phyloP scores from a whole-genome alignment of 1,284 basidiomycete genomes.

The Lignosus rhinocerotis region DNA sequence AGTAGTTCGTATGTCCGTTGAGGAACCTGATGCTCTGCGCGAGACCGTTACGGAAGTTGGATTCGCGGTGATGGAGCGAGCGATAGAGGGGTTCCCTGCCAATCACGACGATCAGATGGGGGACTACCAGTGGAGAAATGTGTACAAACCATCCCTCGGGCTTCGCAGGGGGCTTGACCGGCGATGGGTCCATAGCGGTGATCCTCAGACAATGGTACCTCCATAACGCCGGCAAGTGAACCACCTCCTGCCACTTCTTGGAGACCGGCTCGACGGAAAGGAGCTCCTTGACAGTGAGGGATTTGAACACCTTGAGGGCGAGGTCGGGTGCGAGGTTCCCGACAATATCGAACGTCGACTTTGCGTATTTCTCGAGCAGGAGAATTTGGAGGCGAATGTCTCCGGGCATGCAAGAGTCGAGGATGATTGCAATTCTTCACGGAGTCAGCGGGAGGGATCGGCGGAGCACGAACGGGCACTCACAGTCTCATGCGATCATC shows the following conservation, averaged over 20 bases:
- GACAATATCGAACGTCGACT: slow-evolving; percentile 80
- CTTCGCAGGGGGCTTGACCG: slow-evolving; percentile 56
- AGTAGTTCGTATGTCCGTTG: slow-evolving; percentile 85
- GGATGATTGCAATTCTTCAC: slow-evolving; percentile 39
- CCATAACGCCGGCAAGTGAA: slow-evolving; percentile 78
- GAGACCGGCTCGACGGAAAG: slow-evolving; percentile 65
- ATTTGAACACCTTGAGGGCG: slow-evolving; percentile 64
- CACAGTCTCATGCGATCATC: slow-evolving; percentile 73
- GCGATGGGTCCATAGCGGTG: slow-evolving; percentile 74
- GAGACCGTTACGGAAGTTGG: slow-evolving; percentile 77
- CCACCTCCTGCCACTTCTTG: slow-evolving; percentile 70
- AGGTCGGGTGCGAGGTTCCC: slow-evolving; percentile 71
- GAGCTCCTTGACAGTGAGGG: slow-evolving; percentile 66
- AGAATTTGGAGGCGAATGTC: slow-evolving; percentile 78
- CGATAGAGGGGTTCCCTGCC: slow-evolving; percentile 76
- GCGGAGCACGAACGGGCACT: slow-evolving; percentile 33
- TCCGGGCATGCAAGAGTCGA: slow-evolving; percentile 72
- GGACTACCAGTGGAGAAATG: background rate
- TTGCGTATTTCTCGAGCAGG: slow-evolving; percentile 79
- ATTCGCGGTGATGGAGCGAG: slow-evolving; percentile 82
- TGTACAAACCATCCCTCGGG: slow-evolving; percentile 69
- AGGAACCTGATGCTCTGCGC: slow-evolving; percentile 80
- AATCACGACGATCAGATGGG: background rate
- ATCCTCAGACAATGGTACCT: slow-evolving; percentile 72
- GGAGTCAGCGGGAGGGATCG: background rate